Conservation (phyloP, 352 stramenopile species). For the Pythium inflatum region DNA sequence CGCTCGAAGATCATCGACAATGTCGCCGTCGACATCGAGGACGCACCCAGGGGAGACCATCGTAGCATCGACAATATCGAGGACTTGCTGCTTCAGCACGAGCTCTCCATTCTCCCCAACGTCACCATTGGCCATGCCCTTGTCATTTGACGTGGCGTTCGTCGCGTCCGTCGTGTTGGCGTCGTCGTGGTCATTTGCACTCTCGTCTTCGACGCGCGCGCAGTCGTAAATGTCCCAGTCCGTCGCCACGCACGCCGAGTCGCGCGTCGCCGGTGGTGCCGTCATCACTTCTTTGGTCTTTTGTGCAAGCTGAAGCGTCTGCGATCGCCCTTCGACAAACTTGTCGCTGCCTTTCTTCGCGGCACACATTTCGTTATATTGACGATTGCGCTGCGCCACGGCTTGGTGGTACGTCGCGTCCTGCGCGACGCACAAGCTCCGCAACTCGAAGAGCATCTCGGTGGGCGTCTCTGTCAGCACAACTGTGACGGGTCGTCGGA, state of each 20-base stretch:
- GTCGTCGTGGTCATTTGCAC: constrained; percentile 43
- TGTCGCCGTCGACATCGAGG: constrained; percentile 78
- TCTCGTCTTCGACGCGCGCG: constrained; percentile 44
- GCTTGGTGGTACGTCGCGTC: constrained; percentile 52
- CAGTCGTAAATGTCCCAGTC: constrained; percentile 90
- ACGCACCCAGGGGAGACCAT: constrained; percentile 79
- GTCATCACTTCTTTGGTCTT: constrained; percentile 88
- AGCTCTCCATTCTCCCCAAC: constrained; percentile 46
- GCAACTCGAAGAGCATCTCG: constrained; percentile 64
- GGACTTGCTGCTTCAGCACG: constrained; percentile 69
- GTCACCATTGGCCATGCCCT: constrained; percentile 12
- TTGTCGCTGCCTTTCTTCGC: constrained; percentile 83
- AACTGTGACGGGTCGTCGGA: constrained; percentile 50
- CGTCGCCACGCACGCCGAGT: constrained; percentile 72
- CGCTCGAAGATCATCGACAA: constrained; percentile 68
- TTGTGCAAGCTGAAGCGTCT: constrained; percentile 77
- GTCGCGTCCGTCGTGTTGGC: constrained; percentile 13
- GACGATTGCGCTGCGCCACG: constrained; percentile 59
- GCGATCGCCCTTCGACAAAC: constrained; percentile 62
- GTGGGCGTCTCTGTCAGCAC: constrained; percentile 63
- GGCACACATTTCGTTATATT: constrained; percentile 65
- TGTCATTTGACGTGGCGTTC: constrained; percentile 1
- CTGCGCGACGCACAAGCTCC: constrained; percentile 67
- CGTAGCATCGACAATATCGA: constrained; percentile 79
- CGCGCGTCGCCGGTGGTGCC: constrained; percentile 68